phyloP scores from a whole-genome alignment of 2,329 filamentous ascomycete genomes.

The Trichocomaceae sp. region DNA sequence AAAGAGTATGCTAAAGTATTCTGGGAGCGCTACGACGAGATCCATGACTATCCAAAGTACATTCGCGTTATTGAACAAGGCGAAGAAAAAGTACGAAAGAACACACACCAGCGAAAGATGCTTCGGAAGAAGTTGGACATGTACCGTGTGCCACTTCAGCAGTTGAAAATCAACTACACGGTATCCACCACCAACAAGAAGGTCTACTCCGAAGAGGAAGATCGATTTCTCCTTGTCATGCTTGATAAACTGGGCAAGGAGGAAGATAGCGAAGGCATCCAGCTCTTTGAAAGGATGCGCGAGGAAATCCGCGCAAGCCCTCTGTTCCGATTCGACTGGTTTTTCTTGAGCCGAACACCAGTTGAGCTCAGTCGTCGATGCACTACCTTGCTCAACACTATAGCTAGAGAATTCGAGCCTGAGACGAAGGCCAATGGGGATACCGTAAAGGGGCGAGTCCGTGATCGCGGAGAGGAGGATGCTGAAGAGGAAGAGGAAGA shows the following conservation, averaged over 20 bases:
- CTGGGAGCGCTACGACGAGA: constrained; percentile 90
- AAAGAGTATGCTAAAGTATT: constrained; percentile 90
- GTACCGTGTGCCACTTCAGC: constrained; percentile 94
- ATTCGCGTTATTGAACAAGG: constrained; percentile 85
- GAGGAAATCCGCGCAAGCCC: constrained; percentile 94
- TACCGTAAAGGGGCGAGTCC: constrained; percentile 56
- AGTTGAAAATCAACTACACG: constrained; percentile 97
- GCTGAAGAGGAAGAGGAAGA: constrained; percentile 72
- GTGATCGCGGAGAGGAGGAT: constrained; percentile 67
- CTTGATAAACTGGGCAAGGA: constrained; percentile 88
- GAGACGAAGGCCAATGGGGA: constrained; percentile 54
- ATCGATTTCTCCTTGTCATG: constrained; percentile 88
- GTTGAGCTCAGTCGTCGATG: constrained; percentile 88
- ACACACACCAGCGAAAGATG: constrained; percentile 87
- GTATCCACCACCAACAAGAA: constrained; percentile 99
- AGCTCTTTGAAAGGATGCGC: constrained; percentile 85
- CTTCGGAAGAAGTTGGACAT: constrained; percentile 91
- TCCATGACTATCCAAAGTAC: constrained; percentile 82
- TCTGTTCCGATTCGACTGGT: constrained; percentile 98
- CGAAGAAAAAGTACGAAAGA: constrained; percentile 80
- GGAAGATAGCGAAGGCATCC: constrained; percentile 48
- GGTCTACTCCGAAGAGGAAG: constrained; percentile 97
- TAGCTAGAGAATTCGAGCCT: constrained; percentile 84
- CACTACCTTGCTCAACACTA: constrained; percentile 87
- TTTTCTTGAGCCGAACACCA: constrained; percentile 91